Percentiles rank a stretch among this genome's conserved stretches.
Conservation (phyloP, 2,329 filamentous ascomycete genomes). For the Sodiomyces alkalinus region DNA sequence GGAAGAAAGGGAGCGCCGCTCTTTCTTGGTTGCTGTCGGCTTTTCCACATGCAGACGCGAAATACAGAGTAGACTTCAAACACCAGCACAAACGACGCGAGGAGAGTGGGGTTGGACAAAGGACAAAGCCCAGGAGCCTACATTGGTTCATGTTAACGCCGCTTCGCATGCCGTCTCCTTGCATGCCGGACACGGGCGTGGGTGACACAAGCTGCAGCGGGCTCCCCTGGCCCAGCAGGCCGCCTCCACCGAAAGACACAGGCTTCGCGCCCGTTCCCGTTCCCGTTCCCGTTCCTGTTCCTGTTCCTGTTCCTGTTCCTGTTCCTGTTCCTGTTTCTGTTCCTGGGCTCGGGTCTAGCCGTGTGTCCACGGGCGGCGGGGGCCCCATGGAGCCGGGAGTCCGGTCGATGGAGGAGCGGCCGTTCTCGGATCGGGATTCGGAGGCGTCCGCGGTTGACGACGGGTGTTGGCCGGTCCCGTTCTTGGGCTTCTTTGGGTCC, state of each 20-base stretch:
- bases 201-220: slow-evolving; percentile 58
- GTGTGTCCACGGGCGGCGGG: slow-evolving; percentile 28
- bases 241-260: slow-evolving; percentile 8
- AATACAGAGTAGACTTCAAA: too few species aligned
- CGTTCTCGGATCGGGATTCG: slow-evolving; percentile 35
- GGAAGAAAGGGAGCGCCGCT: slow-evolving; percentile 3
- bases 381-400: slow-evolving; percentile 37
- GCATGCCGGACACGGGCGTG: slow-evolving; percentile 50
- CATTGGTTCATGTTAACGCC: slow-evolving; percentile 55
- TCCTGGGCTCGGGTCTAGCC: neutral
- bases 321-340: too few species aligned
- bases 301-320: too few species aligned
- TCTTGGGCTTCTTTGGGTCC: slow-evolving; percentile 65
- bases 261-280: slow-evolving; percentile 2
- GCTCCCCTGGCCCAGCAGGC: slow-evolving; percentile 31
- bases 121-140: slow-evolving; percentile 42
- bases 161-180: slow-evolving; percentile 38
- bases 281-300: too few species aligned
- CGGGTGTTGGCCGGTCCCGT: slow-evolving; percentile 38
- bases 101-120: slow-evolving; percentile 4
- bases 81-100: slow-evolving; percentile 2
- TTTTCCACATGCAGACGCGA: too few species aligned
- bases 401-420: slow-evolving; percentile 40
- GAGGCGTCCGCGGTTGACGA: slow-evolving; percentile 46
- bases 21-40: too few species aligned